Conservation (phyloP, 1,139 yeast genomes). For the Kurtzmaniella natalensis region DNA sequence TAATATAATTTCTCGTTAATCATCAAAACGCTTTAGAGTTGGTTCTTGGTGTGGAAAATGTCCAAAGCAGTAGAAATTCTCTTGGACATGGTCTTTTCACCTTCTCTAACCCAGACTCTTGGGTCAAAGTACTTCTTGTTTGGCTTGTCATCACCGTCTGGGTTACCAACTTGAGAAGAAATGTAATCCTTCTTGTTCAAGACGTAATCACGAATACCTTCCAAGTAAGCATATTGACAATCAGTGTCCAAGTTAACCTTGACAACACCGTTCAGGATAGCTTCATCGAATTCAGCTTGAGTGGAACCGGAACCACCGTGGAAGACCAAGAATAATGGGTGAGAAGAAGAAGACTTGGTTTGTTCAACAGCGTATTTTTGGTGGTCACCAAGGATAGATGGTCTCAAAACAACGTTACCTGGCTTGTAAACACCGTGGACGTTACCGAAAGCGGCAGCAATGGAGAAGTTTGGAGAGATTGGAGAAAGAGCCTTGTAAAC, state of each 20-base stretch:
- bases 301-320: constrained; percentile 99
- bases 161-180: constrained; percentile 90
- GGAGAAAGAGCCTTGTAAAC: constrained; percentile 88
- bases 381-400: constrained; percentile 93
- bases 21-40: constrained; percentile 43
- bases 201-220: constrained; percentile 96
- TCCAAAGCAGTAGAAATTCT: constrained; percentile 83
- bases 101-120: constrained; percentile 99
- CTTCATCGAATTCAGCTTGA: constrained; percentile 86
- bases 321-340: constrained; percentile 96
- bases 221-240: constrained; percentile 96
- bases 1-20: constrained; percentile 1
- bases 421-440: constrained; percentile 99
- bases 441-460: constrained; percentile 99
- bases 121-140: constrained; percentile 99
- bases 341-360: constrained; percentile 47
- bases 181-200: constrained; percentile 94
- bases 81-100: constrained; percentile 95
- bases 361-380: constrained; percentile 77
- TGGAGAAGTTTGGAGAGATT: constrained; percentile 96
- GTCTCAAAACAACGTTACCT: constrained; percentile 93
- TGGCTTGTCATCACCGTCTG: constrained; percentile 98
- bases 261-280: constrained; percentile 90
- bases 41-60: constrained; percentile 77
- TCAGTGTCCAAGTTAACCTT: constrained; percentile 99